Percentiles rank a stretch among this genome's conserved stretches.
These are phyloP conservation scores for Cryptosporidium viatorum DNA, from an alignment of 169 alveolate species.

Conservation along the genomic window DNA sequence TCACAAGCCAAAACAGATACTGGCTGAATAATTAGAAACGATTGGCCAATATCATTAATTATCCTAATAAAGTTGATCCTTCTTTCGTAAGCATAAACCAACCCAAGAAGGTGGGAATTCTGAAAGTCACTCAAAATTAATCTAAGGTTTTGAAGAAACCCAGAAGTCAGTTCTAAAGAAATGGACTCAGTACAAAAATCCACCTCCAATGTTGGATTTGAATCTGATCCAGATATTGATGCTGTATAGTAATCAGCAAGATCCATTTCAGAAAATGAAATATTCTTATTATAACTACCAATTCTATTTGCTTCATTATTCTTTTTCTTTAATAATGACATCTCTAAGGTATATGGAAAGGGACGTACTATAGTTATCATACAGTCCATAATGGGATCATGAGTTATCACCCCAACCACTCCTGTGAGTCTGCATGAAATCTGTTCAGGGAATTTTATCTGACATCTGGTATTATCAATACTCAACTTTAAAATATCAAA, in stretches of 20 bases:
- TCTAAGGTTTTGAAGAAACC: constrained; percentile 51
- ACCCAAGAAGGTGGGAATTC: constrained; percentile 51
- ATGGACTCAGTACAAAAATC: constrained; percentile 62
- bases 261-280: not conserved
- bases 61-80: constrained; percentile 34
- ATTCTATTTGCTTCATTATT: not conserved
- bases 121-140: constrained; percentile 28
- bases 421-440: constrained; percentile 37
- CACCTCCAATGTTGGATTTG: not conserved
- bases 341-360: constrained; percentile 20
- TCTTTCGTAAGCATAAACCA: constrained; percentile 48
- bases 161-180: constrained; percentile 65
- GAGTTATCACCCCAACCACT: constrained; percentile 59
- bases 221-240: not conserved
- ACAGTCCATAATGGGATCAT: constrained; percentile 72
- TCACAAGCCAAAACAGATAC: not conserved
- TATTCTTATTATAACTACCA: not conserved
- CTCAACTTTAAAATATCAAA: constrained; percentile 29
- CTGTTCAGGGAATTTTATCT: constrained; percentile 6
- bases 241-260: not conserved
- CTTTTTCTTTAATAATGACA: not conserved
- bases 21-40: constrained; percentile 49
- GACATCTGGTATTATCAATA: constrained; percentile 31
- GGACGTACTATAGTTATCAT: constrained; percentile 62
- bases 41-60: constrained; percentile 65